Conservation (phyloP, 805 yeast genomes). For the Myxozyma udenii region DNA sequence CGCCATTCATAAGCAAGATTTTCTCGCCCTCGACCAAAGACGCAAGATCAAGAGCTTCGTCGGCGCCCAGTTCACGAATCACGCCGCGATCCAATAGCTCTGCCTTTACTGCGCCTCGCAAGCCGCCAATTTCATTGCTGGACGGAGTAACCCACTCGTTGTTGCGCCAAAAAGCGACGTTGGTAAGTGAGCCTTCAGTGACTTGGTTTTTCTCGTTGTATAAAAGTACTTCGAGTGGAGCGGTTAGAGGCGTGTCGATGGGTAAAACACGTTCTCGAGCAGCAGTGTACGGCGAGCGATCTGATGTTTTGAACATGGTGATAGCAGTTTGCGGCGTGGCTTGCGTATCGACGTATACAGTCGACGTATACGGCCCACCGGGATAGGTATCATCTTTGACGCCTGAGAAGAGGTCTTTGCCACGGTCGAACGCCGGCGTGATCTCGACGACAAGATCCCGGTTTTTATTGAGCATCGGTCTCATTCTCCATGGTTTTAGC, state of each 20-base stretch:
- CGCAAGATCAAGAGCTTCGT: conserved; percentile 49
- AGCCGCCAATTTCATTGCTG: conserved; percentile 66
- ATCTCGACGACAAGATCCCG: conserved; percentile 18
- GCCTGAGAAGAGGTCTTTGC: conserved; percentile 22
- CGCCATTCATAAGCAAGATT: conserved; percentile 73
- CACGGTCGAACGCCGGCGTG: conserved; percentile 3
- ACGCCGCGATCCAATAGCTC: conserved; percentile 54
- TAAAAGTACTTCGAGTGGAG: conserved; percentile 61
- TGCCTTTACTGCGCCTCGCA: conserved; percentile 78
- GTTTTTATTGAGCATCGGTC: conserved; percentile 12
- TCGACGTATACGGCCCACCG: conserved; percentile 45
- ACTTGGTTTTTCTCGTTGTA: conserved; percentile 58
- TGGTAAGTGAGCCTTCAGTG: conserved; percentile 81
- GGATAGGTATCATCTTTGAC: conserved; percentile 13
- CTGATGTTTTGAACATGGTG: conserved; percentile 85
- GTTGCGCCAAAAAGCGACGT: conserved; percentile 60
- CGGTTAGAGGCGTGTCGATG: conserved; percentile 26
- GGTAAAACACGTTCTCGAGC: conserved; percentile 55
- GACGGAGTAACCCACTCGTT: conserved; percentile 77
- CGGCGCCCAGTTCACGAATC: conserved; percentile 36
- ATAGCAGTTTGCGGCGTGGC: conserved; percentile 62
- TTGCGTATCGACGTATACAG: conserved; percentile 57
- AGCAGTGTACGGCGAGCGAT: conserved; percentile 57
- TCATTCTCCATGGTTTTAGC: conserved; percentile 13
- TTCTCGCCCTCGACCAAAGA: conserved; percentile 64